A percentile compares a stretch with the other conserved stretches of the same genome.
Conservation (phyloP, 148 eudicot species). For the Rhododendron henanense region DNA sequence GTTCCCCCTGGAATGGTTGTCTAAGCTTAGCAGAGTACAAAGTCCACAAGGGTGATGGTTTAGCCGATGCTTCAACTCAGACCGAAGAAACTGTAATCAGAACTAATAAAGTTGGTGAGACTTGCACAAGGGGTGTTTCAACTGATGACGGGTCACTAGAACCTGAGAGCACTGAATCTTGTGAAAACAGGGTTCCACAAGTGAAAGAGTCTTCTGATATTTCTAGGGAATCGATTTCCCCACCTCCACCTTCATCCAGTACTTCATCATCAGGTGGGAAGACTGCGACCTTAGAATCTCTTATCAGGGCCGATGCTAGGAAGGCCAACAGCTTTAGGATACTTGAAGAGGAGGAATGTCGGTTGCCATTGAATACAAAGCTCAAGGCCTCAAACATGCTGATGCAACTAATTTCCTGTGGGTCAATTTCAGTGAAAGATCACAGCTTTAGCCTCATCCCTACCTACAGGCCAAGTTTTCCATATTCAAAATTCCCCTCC, state of each 20-base stretch:
- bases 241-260: conserved; percentile 58
- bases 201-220: conserved; percentile 35
- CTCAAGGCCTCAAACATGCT: conserved; percentile 69
- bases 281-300: conserved; percentile 78
- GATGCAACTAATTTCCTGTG: conserved; percentile 92
- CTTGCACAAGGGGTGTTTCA: conserved; percentile 77
- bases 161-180: conserved; percentile 29
- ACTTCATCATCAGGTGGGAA: conserved; percentile 68
- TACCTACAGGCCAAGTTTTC: conserved; percentile 65
- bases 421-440: conserved; percentile 87
- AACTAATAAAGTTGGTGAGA: conserved; percentile 35
- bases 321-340: conserved; percentile 68
- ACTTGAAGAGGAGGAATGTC: conserved; percentile 45
- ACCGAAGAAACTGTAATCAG: conserved; percentile 56
- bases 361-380: conserved; percentile 44
- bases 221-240: conserved; percentile 39
- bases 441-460: conserved; percentile 81
- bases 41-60: conserved; percentile 54
- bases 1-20: conserved; percentile 60
- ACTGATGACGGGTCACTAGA: conserved; percentile 65
- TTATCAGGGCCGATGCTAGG: conserved; percentile 76
- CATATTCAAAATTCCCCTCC: conserved; percentile 66
- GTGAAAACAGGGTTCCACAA: conserved; percentile 16
- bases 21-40: conserved; percentile 66
- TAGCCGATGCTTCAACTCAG: conserved; percentile 90